A percentile compares a stretch with the other conserved stretches of the same genome.
phyloP scores from a whole-genome alignment of 2,329 filamentous ascomycete species.

The Sphaerulina populicola region DNA sequence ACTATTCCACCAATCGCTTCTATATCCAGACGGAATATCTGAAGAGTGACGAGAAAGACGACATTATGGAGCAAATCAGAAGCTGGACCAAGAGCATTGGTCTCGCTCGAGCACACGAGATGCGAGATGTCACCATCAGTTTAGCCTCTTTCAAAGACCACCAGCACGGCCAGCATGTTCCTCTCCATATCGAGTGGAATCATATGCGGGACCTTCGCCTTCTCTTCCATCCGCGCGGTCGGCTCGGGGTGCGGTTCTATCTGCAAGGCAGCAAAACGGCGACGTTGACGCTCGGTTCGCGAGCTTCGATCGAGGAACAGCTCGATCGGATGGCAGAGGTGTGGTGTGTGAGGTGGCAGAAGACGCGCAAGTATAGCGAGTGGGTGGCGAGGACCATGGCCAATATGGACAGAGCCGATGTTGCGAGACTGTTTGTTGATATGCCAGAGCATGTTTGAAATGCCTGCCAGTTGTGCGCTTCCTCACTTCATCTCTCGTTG shows the following conservation, averaged over 20 bases:
- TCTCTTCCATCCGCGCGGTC: slow-evolving; percentile 17
- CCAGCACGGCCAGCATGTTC: neutral
- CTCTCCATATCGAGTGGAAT: slow-evolving; percentile 15
- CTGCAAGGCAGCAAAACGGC: slow-evolving; percentile 16
- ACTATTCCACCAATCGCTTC: slow-evolving; percentile 19
- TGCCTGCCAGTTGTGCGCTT: neutral
- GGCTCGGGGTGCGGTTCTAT: slow-evolving; percentile 15
- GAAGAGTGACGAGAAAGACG: slow-evolving; percentile 16
- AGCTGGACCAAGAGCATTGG: slow-evolving; percentile 12
- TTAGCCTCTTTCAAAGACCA: slow-evolving; percentile 17
- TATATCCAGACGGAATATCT: slow-evolving; percentile 19
- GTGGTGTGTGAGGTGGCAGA: slow-evolving; percentile 17
- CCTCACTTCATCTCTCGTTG: neutral
- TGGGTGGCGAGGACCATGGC: slow-evolving; percentile 13
- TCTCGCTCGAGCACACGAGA: slow-evolving; percentile 13
- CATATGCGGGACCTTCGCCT: slow-evolving; percentile 13
- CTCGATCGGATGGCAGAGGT: slow-evolving; percentile 14
- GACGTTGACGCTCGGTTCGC: slow-evolving; percentile 13
- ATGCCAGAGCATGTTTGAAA: slow-evolving; percentile 14
- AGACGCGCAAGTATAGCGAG: slow-evolving; percentile 13
- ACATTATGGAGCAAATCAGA: slow-evolving; percentile 11
- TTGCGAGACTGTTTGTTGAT: slow-evolving; percentile 14
- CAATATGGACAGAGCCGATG: slow-evolving; percentile 14
- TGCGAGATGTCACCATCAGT: slow-evolving; percentile 18
- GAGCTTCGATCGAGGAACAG: slow-evolving; percentile 10